These are phyloP conservation scores for Chondrus crispus DNA, from an alignment of 23 red algal genomes.

Conservation along the genomic window DNA sequence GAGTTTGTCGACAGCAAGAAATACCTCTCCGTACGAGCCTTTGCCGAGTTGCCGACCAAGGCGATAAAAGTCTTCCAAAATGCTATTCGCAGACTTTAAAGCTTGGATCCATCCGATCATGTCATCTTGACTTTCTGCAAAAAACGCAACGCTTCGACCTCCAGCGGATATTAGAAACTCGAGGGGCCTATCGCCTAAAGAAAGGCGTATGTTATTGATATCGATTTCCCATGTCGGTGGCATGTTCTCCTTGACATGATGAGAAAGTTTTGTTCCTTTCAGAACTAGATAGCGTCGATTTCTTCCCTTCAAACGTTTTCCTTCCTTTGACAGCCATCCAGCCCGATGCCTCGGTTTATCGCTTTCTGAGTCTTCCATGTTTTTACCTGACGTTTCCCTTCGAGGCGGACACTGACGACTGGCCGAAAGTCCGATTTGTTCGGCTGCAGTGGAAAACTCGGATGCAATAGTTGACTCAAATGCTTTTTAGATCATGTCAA, in stretches of 20 bases:
- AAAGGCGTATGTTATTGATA: slow-evolving; percentile 59
- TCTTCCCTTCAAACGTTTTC: slow-evolving; percentile 59
- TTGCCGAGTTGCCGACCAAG: slow-evolving; percentile 70
- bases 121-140: slow-evolving; percentile 61
- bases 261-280: slow-evolving; percentile 52
- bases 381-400: too few relatives aligned
- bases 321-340: slow-evolving; percentile 72
- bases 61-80: slow-evolving; percentile 72
- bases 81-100: slow-evolving; percentile 56
- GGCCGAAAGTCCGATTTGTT: neutral
- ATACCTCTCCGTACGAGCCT: slow-evolving; percentile 80
- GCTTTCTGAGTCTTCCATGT: neutral
- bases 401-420: too few relatives aligned
- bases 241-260: slow-evolving; percentile 63
- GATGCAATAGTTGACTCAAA: too few relatives aligned
- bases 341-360: neutral
- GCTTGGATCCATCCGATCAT: slow-evolving; percentile 58
- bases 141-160: slow-evolving; percentile 69
- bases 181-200: slow-evolving; percentile 47
- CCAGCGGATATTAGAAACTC: slow-evolving; percentile 73
- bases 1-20: slow-evolving; percentile 36
- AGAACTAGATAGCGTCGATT: slow-evolving; percentile 64
- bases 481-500: too few relatives aligned
- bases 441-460: too few relatives aligned
- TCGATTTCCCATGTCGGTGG: slow-evolving; percentile 76